Percentiles rank a stretch among this genome's conserved stretches.
Evolutionary conservation across 208 protist genomes (phyloP).

Genomic region (Wallacemonas sp.): DNA sequence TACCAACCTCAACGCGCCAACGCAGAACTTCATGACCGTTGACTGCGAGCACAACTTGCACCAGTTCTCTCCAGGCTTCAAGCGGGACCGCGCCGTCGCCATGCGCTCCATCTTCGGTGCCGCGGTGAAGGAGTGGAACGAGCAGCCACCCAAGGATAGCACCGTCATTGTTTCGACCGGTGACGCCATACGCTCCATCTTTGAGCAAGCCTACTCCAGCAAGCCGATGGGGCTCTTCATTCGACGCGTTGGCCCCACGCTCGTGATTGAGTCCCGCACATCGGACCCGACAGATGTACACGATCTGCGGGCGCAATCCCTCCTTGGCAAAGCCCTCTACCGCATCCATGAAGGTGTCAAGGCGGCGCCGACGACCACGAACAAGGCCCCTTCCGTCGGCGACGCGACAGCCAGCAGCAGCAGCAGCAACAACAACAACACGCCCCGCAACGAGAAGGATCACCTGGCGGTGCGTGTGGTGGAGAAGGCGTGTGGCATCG

Average conservation of each 20-base stretch:
- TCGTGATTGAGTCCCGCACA: constrained; percentile 62
- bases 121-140: constrained; percentile 59
- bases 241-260: constrained; percentile 57
- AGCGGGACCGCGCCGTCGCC: constrained; percentile 57
- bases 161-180: constrained; percentile 66
- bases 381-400: neutral
- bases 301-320: constrained; percentile 56
- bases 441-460: neutral
- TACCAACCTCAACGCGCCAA: constrained; percentile 71
- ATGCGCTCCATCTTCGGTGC: constrained; percentile 57
- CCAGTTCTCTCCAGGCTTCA: constrained; percentile 78
- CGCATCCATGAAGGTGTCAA: constrained; percentile 42
- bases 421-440: constrained; percentile 16
- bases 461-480: neutral
- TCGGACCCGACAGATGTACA: constrained; percentile 36
- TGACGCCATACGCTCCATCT: constrained; percentile 69
- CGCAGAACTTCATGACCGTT: constrained; percentile 71
- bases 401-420: neutral
- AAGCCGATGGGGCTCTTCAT: constrained; percentile 65
- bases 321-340: constrained; percentile 82
- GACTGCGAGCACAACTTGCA: constrained; percentile 73
- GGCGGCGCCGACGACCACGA: no score
- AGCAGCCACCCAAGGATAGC: constrained; percentile 36
- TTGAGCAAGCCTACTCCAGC: constrained; percentile 57
- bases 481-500: constrained; percentile 10